Conservation (phyloP, 805 yeast genomes). For the Kurtzmaniella cleridarum region DNA sequence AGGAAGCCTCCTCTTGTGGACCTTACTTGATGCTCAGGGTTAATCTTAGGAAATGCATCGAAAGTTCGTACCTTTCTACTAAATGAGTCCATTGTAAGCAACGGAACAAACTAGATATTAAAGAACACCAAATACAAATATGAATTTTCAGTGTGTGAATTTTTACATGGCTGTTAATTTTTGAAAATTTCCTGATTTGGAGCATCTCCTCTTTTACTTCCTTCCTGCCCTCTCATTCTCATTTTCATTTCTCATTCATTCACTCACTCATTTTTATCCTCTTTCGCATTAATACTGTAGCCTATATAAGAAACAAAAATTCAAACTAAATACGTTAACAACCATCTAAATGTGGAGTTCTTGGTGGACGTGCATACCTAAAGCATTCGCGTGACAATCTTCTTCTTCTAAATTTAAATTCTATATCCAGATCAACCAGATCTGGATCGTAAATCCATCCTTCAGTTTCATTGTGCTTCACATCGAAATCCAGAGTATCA, state of each 20-base stretch:
- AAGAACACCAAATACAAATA: neutral
- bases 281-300: no score
- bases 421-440: constrained; percentile 25
- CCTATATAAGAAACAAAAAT: no score
- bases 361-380: constrained; percentile 31
- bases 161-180: neutral
- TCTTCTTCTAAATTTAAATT: constrained; percentile 51
- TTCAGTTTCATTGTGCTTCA: constrained; percentile 26
- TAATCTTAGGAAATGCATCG: constrained; percentile 44
- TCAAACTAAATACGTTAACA: no score
- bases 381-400: constrained; percentile 49
- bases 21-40: constrained; percentile 56
- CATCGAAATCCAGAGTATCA: constrained; percentile 8
- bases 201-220: no score
- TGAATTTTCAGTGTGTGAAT: neutral
- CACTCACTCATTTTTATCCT: no score
- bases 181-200: neutral
- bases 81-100: constrained; percentile 27
- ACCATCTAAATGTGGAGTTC: constrained; percentile 2
- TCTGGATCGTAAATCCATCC: constrained; percentile 48
- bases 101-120: neutral
- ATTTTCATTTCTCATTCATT: no score
- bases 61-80: constrained; percentile 37
- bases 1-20: constrained; percentile 75
- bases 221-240: no score